Conservation (phyloP, 495 filamentous ascomycete species). For the Neurospora sp. region DNA sequence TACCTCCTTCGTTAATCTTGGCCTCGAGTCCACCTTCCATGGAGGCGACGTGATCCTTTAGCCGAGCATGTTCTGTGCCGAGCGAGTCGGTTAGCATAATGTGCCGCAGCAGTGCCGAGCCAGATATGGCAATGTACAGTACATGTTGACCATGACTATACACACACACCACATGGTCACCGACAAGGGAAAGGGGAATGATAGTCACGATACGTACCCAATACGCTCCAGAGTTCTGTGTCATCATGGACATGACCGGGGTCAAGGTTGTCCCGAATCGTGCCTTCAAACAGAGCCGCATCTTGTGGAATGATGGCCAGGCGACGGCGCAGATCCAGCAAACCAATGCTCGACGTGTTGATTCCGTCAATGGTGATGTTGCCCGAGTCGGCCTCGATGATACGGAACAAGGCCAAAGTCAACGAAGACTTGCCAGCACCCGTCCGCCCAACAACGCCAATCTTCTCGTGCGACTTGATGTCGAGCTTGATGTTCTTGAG, state of each 20-base stretch:
- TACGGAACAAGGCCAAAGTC: slow-evolving; percentile 87
- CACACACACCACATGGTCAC: slow-evolving; percentile 2
- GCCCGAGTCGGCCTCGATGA: slow-evolving; percentile 78
- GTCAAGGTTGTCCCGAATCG: slow-evolving; percentile 91
- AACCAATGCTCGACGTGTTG: slow-evolving; percentile 81
- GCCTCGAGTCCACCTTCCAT: slow-evolving; percentile 92
- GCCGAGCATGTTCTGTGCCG: slow-evolving; percentile 71
- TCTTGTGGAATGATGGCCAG: slow-evolving; percentile 98
- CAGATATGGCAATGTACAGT: background rate
- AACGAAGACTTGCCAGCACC: slow-evolving; percentile 95
- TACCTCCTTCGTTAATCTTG: slow-evolving; percentile 86
- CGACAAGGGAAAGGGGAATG: slow-evolving; percentile 14
- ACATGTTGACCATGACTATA: slow-evolving; percentile 7
- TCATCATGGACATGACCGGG: slow-evolving; percentile 93
- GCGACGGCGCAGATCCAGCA: slow-evolving; percentile 78
- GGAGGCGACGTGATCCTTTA: slow-evolving; percentile 79
- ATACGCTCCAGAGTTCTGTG: slow-evolving; percentile 93
- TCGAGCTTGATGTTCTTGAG: slow-evolving; percentile 84
- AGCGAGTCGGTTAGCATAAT: slow-evolving; percentile 12
- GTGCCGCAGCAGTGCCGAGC: slow-evolving; percentile 4
- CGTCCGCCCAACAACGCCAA: slow-evolving; percentile 93
- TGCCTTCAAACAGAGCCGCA: slow-evolving; percentile 93
- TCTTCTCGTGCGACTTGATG: slow-evolving; percentile 94
- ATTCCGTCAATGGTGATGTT: slow-evolving; percentile 80
- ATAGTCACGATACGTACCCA: slow-evolving; percentile 53